Percentiles rank a stretch among this genome's conserved stretches.
Evolutionary conservation across 257 asterid species (phyloP).

Genomic region (Galeopsis tetrahit): DNA sequence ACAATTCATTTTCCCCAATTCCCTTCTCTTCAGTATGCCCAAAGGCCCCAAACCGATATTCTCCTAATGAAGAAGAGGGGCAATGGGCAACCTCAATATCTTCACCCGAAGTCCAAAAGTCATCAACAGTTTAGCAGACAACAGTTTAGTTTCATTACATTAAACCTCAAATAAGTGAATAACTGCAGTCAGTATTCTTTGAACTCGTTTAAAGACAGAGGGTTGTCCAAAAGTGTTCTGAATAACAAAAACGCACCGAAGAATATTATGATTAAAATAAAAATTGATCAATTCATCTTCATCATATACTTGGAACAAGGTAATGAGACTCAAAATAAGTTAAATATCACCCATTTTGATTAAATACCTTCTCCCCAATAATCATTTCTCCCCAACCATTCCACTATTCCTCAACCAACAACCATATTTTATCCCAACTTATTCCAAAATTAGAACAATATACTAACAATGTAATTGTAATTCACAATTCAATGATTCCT

Average conservation of each 20-base stretch:
- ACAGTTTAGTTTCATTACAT: neutral
- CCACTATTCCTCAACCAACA: too few species aligned
- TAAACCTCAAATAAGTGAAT: neutral
- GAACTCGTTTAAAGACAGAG: neutral
- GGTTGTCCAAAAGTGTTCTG: neutral
- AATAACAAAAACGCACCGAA: neutral
- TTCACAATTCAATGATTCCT: too few species aligned
- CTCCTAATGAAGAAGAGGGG: neutral
- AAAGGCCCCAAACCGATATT: neutral
- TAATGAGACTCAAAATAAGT: too few species aligned
- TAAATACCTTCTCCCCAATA: too few species aligned
- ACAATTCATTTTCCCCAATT: neutral
- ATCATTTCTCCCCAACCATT: too few species aligned
- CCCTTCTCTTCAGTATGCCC: neutral
- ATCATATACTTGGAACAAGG: too few species aligned
- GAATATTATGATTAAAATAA: neutral
- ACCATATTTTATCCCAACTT: too few species aligned
- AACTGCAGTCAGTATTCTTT: neutral
- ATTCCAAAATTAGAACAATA: too few species aligned
- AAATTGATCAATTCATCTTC: too few species aligned
- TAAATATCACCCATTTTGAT: too few species aligned
- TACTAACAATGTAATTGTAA: too few species aligned
- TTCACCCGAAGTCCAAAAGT: constrained; percentile 1
- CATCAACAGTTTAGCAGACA: neutral
- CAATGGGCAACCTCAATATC: constrained; percentile 3